These are phyloP conservation scores for Cyamopsis tetragonoloba DNA, from an alignment of 306 rosid genomes.

Conservation along the genomic window DNA sequence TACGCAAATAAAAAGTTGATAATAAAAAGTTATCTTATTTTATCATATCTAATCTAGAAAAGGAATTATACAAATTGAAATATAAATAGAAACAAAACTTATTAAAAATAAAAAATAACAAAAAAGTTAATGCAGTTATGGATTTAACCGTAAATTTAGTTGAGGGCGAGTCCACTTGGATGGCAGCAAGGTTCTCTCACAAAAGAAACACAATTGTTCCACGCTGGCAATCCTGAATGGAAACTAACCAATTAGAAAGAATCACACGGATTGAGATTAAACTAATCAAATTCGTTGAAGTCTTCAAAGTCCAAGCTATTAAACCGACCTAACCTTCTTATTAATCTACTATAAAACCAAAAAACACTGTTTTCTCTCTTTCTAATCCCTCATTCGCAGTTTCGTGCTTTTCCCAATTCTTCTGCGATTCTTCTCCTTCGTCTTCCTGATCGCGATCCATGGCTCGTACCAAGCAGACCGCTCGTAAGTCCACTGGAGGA, in stretches of 20 bases:
- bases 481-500: slow-evolving; percentile 74
- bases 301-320: neutral
- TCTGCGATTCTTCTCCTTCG: neutral
- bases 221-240: slow-evolving; percentile 33
- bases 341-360: neutral
- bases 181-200: neutral
- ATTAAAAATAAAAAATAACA: too few species aligned
- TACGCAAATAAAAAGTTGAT: too few species aligned
- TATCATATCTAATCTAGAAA: too few species aligned
- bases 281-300: neutral
- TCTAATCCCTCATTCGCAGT: neutral
- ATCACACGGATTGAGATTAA: neutral
- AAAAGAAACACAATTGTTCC: slow-evolving; percentile 47
- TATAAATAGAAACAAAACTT: too few species aligned
- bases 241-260: slow-evolving; percentile 22
- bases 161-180: neutral
- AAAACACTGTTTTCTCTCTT: neutral
- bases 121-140: too few species aligned
- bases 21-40: too few species aligned
- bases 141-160: too few species aligned
- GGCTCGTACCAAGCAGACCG: slow-evolving; percentile 89
- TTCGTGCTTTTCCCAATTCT: neutral
- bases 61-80: too few species aligned
- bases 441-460: neutral
- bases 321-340: slow-evolving; percentile 13